A percentile compares a stretch with the other conserved stretches of the same genome.
phyloP scores from a whole-genome alignment of 1,139 yeast genomes.

The Magnusiomyces starmeri region DNA sequence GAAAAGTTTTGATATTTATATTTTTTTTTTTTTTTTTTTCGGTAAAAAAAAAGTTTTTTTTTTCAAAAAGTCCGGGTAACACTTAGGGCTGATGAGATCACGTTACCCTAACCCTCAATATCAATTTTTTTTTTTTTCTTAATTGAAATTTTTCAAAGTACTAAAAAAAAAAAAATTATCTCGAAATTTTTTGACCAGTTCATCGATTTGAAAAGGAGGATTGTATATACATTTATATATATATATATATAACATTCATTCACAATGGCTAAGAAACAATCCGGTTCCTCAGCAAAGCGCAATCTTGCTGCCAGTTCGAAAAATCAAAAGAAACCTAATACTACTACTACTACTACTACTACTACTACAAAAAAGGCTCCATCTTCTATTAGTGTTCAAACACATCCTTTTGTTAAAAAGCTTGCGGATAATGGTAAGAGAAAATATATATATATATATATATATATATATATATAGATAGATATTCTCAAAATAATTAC shows the following conservation, averaged over 20 bases:
- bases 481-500: neutral
- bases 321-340: constrained; percentile 4
- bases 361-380: neutral
- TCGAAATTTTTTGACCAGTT: neutral
- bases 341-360: neutral
- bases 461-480: neutral
- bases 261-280: neutral
- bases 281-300: neutral
- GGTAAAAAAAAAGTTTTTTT: neutral
- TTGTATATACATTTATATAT: neutral
- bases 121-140: too few relatives aligned
- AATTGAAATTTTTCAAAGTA: too few relatives aligned
- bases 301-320: neutral
- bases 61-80: constrained; percentile 9
- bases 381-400: constrained; percentile 16
- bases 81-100: neutral
- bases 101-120: neutral
- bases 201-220: neutral
- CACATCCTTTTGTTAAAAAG: constrained; percentile 59
- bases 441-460: neutral
- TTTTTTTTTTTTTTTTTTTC: neutral
- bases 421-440: constrained; percentile 64
- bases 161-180: neutral
- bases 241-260: neutral
- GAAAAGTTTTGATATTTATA: constrained; percentile 11